Conservation (phyloP, 2,329 filamentous ascomycete genomes). For the Elsinoe perseae region DNA sequence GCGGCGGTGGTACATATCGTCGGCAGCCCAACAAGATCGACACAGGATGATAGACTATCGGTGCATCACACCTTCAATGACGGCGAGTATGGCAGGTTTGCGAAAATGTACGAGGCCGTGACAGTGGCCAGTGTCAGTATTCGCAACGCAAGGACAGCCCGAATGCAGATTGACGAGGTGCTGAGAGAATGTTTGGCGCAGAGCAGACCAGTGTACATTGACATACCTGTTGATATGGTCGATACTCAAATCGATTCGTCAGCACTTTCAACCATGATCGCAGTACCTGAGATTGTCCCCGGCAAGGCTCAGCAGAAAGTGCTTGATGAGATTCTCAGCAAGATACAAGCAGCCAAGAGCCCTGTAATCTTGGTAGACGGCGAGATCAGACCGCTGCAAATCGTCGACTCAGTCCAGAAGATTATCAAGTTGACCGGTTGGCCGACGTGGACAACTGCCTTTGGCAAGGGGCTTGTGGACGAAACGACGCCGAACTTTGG, state of each 20-base stretch:
- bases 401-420: constrained; percentile 17
- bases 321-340: constrained; percentile 13
- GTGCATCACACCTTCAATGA: constrained; percentile 27
- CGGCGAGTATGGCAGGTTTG: constrained; percentile 24
- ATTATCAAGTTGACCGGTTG: constrained; percentile 36
- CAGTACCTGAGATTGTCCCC: constrained; percentile 4
- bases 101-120: constrained; percentile 26
- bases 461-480: constrained; percentile 46
- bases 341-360: constrained; percentile 16
- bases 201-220: constrained; percentile 25
- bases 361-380: constrained; percentile 25
- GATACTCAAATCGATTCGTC: constrained; percentile 16
- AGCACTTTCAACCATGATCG: constrained; percentile 17
- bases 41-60: constrained; percentile 20
- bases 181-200: constrained; percentile 23
- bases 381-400: constrained; percentile 18
- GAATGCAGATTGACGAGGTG: constrained; percentile 25
- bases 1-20: constrained; percentile 59
- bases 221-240: constrained; percentile 23
- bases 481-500: constrained; percentile 29
- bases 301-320: constrained; percentile 16
- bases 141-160: constrained; percentile 20
- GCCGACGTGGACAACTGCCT: constrained; percentile 43
- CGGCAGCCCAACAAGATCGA: constrained; percentile 38
- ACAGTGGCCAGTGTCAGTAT: constrained; percentile 23